Evolutionary conservation across 164 flowering plant genomes (phyloP).

Genomic region (Taxillus chinensis): DNA sequence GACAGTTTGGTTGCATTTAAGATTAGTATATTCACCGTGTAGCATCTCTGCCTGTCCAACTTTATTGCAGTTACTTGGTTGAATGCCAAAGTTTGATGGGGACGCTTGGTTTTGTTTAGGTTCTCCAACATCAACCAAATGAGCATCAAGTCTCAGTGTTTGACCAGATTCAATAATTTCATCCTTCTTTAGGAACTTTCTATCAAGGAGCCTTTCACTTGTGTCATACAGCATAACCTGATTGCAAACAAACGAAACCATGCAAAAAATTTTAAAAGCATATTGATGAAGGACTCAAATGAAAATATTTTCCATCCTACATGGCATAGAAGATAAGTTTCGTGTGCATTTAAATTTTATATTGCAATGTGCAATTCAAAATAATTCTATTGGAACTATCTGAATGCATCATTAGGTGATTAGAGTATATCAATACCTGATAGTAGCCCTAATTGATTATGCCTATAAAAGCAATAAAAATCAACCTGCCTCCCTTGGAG

Average conservation of each 20-base stretch:
- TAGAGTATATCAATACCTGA: too few relatives aligned
- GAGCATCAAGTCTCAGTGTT: neutral
- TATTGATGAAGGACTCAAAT: neutral
- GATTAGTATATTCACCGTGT: constrained; percentile 3
- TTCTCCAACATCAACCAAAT: neutral
- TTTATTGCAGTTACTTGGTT: neutral
- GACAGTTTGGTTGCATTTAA: constrained; percentile 5
- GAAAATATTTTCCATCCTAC: too few relatives aligned
- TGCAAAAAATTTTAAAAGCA: neutral
- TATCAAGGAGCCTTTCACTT: neutral
- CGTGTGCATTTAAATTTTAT: too few relatives aligned
- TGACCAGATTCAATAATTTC: neutral
- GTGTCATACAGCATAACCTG: neutral
- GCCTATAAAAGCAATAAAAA: neutral
- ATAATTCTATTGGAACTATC: too few relatives aligned
- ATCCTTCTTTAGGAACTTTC: neutral
- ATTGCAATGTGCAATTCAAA: too few relatives aligned
- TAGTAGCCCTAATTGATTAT: neutral
- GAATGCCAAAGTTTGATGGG: neutral
- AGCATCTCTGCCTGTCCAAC: constrained; percentile 7
- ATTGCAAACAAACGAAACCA: neutral
- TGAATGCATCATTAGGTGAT: too few relatives aligned
- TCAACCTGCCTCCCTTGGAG: constrained; percentile 54
- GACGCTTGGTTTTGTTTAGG: neutral
- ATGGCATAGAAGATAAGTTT: too few relatives aligned